Percentiles rank a stretch among this genome's conserved stretches.
These are phyloP conservation scores for Hylodesmum podocarpum DNA, from an alignment of 306 rosid genomes.

Conservation along the genomic window DNA sequence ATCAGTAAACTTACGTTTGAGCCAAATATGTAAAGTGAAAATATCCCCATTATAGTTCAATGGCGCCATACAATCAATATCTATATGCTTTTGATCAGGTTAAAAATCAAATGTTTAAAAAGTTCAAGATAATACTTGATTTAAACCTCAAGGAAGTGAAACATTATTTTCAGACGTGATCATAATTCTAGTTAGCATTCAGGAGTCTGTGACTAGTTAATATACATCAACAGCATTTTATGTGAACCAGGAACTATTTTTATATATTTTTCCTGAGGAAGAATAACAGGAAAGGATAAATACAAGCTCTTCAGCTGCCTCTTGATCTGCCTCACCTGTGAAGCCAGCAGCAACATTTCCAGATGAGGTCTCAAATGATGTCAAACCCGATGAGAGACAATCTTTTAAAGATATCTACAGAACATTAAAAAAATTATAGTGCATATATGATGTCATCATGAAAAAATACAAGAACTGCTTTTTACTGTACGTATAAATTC, in stretches of 20 bases:
- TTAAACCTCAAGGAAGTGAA: not conserved
- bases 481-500: not conserved
- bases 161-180: not conserved
- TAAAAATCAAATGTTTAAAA: not conserved
- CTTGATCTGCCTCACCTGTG: conserved; percentile 60
- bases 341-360: conserved; percentile 36
- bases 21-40: not conserved
- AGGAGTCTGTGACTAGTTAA: not conserved
- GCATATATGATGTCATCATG: not conserved
- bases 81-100: not conserved
- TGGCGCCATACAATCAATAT: not conserved
- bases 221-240: not conserved
- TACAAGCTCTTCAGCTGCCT: conserved; percentile 44
- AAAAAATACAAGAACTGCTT: conserved; percentile 1
- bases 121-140: not conserved
- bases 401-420: conserved; percentile 53
- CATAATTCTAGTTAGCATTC: not conserved
- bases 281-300: conserved; percentile 43
- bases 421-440: not conserved
- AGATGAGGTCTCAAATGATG: conserved; percentile 31
- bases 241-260: not conserved
- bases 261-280: conserved; percentile 23
- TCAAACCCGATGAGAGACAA: conserved; percentile 39
- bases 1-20: not conserved
- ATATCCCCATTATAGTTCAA: not conserved